Percentiles rank a stretch among this genome's conserved stretches.
phyloP scores from a whole-genome alignment of 192 early-diverging fungal genomes.

The Spizellomyces punctatus region DNA sequence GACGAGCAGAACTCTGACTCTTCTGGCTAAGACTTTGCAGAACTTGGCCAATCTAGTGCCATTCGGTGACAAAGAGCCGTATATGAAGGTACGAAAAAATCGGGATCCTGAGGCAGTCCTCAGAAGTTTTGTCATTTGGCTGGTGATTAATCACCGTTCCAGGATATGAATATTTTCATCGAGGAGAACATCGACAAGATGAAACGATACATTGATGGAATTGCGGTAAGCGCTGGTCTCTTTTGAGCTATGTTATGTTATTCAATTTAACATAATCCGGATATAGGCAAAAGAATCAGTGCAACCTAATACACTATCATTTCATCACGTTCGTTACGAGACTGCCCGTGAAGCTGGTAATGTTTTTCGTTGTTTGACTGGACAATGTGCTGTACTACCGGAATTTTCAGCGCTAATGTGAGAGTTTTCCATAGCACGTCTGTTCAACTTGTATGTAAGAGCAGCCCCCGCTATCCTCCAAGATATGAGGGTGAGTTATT shows the following conservation, averaged over 20 bases:
- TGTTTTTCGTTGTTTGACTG: not conserved
- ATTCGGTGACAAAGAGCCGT: constrained; percentile 45
- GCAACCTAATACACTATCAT: not conserved
- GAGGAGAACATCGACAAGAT: constrained; percentile 20
- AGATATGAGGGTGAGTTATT: constrained; percentile 17
- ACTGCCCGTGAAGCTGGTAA: constrained; percentile 31
- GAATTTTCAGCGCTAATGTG: too few relatives aligned
- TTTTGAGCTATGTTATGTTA: not conserved
- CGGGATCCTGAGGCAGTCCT: not conserved
- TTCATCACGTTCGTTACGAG: constrained; percentile 32
- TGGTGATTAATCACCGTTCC: not conserved
- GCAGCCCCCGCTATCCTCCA: constrained; percentile 28
- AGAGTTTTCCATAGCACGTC: constrained; percentile 1
- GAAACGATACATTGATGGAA: constrained; percentile 25
- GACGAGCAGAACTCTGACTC: constrained; percentile 37
- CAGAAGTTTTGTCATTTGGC: not conserved
- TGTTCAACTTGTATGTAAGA: constrained; percentile 27
- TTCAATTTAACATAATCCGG: not conserved
- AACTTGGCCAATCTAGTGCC: constrained; percentile 47
- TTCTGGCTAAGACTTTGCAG: constrained; percentile 48
- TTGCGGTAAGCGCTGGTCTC: constrained; percentile 26
- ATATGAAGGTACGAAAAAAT: constrained; percentile 18
- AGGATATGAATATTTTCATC: constrained; percentile 36
- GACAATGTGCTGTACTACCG: not conserved
- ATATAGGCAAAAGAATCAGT: constrained; percentile 21